phyloP scores from a whole-genome alignment of 1,139 yeast genomes.

The Ogataea hybrid region DNA sequence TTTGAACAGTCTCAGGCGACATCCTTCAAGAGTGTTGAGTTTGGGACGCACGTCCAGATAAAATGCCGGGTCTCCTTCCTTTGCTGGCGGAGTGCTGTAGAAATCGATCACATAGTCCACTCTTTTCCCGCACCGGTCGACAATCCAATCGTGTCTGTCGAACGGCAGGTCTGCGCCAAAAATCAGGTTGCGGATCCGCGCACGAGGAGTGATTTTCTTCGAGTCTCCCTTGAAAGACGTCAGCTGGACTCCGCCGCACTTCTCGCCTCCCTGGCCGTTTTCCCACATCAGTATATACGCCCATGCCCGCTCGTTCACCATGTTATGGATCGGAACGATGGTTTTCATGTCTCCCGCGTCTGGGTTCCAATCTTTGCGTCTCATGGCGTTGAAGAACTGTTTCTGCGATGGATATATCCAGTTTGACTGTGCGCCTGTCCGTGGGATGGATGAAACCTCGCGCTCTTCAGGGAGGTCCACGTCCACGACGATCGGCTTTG shows the following conservation, averaged over 20 bases:
- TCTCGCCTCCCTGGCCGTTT: slow-evolving; percentile 51
- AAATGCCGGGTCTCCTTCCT: slow-evolving; percentile 50
- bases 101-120: slow-evolving; percentile 94
- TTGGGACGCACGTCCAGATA: slow-evolving; percentile 92
- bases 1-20: slow-evolving; percentile 60
- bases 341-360: slow-evolving; percentile 79
- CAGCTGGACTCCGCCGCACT: slow-evolving; percentile 83
- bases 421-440: slow-evolving; percentile 60
- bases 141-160: slow-evolving; percentile 95
- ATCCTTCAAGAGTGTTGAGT: slow-evolving; percentile 75
- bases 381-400: slow-evolving; percentile 94
- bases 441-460: slow-evolving; percentile 80
- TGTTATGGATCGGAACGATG: slow-evolving; percentile 91
- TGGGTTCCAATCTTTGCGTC: slow-evolving; percentile 86
- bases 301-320: slow-evolving; percentile 95
- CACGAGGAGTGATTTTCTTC: slow-evolving; percentile 82
- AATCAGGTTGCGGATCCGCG: slow-evolving; percentile 66
- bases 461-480: slow-evolving; percentile 59
- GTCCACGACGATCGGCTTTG: slow-evolving; percentile 30
- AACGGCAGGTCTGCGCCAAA: slow-evolving; percentile 75
- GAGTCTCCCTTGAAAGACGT: slow-evolving; percentile 90
- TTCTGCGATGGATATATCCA: slow-evolving; percentile 97
- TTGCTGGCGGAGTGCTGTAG: slow-evolving; percentile 53
- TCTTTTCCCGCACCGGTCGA: slow-evolving; percentile 78
- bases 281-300: slow-evolving; percentile 84